These are phyloP conservation scores for Nigrograna mackinnonii DNA, from an alignment of 2,329 filamentous ascomycete genomes.

Conservation along the genomic window DNA sequence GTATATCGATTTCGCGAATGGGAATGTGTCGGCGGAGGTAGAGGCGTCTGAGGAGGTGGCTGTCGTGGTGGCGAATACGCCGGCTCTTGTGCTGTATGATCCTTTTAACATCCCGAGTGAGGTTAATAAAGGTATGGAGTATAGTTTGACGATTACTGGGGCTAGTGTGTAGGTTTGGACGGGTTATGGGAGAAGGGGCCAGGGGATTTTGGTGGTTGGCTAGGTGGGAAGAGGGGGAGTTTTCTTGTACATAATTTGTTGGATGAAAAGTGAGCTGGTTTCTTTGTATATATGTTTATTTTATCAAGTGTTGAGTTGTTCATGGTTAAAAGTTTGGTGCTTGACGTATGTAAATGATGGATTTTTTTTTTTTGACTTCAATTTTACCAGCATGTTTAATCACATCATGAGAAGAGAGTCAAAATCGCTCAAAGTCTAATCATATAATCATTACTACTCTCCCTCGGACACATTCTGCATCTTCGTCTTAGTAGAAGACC, in stretches of 20 bases:
- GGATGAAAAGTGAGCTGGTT: not conserved
- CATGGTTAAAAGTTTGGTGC: too few species aligned
- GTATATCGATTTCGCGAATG: conserved; percentile 15
- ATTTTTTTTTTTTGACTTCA: not conserved
- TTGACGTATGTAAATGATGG: not conserved
- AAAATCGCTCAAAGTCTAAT: too few species aligned
- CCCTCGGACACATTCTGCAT: too few species aligned
- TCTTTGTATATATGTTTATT: not conserved
- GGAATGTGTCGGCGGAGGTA: conserved; percentile 7
- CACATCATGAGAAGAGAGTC: too few species aligned
- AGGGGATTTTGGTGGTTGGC: not conserved
- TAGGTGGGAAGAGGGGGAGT: not conserved
- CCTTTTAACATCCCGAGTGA: conserved; percentile 11
- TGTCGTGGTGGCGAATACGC: conserved; percentile 17
- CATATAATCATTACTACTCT: too few species aligned
- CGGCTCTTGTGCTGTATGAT: conserved; percentile 13
- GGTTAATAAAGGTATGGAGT: conserved; percentile 13
- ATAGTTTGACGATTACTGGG: conserved; percentile 12
- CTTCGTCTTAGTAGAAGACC: too few species aligned
- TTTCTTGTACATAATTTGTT: too few species aligned
- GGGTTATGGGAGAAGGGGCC: not conserved
- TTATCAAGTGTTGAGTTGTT: not conserved
- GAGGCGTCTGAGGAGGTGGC: conserved; percentile 10
- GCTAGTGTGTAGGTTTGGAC: conserved; percentile 5
- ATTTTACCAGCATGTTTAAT: too few species aligned